Base-by-base conservation (phyloP, 345 rosid genomes). In the Theobroma cacao region DNA sequence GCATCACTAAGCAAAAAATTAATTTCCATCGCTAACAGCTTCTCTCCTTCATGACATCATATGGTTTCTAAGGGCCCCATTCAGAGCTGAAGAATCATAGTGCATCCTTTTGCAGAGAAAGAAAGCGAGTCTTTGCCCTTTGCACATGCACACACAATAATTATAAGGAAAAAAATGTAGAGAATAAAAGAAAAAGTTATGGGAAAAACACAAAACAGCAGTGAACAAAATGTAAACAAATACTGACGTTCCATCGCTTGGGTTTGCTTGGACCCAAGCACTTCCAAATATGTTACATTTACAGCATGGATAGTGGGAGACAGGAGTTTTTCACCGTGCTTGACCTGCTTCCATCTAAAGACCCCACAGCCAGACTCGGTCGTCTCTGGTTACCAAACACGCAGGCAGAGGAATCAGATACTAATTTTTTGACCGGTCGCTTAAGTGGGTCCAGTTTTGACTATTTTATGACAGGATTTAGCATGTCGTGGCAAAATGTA, bases 261-360 rank as follows among this genome's bases (percentile, higher is more conserved):
- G 59, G 79, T 77, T 73, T 68, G 73, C 55, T 36, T 12, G 10
- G 34, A 55, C 38, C 36, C 62, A 60, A 43, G 62, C 77, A 65
- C 7, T 43, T 28, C 24, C 67, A 77, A 34, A 13, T 3, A 33
- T 58, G 74, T 36, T 13, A 63, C 41, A 68, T 45, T 6, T 1
- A 76, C 66, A 31, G 66, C 61, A 45, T 38, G 34, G 38, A 48
- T 31, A 20, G 78, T 43, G 77, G 74, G 36, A 31, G 77, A 75
- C 85, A 77, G 14, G 52, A 75, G 6, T 11, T 15, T 63, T 79
- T 13, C 52, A 28, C 80, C 55, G 53, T 64, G 50, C 63, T 80
- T 75, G 65, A 61, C 75, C 72, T 6, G 70, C 59, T 28, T 56
- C 52, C 48, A 68, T 10, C 77, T 43, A 20, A 30, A 36, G 77